Conservation (phyloP, 148 eudicot genomes). For the Chenopodium suecicum region DNA sequence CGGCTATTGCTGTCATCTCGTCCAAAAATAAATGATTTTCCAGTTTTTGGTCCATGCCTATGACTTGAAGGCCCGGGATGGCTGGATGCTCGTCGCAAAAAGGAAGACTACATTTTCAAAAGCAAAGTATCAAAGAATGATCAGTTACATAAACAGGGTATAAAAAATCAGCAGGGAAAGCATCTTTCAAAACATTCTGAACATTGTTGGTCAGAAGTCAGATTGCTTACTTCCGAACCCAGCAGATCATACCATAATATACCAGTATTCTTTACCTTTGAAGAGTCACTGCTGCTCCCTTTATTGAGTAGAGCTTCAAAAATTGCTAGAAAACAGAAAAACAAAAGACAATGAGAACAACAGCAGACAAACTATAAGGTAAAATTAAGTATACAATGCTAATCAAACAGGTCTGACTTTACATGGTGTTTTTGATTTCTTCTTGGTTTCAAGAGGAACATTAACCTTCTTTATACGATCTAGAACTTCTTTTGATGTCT, state of each 20-base stretch:
- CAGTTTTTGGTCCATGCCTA: conserved; percentile 48
- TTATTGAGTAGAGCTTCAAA: conserved; percentile 56
- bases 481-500: conserved; percentile 68
- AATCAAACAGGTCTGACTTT: conserved; percentile 23
- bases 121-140: conserved; percentile 11
- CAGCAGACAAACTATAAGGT: neutral
- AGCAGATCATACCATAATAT: neutral
- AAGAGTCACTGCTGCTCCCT: conserved; percentile 46
- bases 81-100: conserved; percentile 65
- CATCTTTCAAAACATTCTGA: neutral
- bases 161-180: neutral
- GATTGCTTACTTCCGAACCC: neutral
- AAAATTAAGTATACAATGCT: neutral
- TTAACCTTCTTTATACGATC: conserved; percentile 86
- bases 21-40: conserved; percentile 72
- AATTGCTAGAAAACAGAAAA: conserved; percentile 46
- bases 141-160: neutral
- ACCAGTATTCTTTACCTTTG: conserved; percentile 50
- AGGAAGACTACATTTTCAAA: conserved; percentile 66
- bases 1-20: conserved; percentile 92
- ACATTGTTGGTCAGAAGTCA: too few relatives aligned
- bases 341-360: conserved; percentile 9
- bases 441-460: conserved; percentile 53
- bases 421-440: conserved; percentile 71
- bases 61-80: conserved; percentile 47